Base-by-base conservation (phyloP, 495 filamentous ascomycete species). In the Stereocaulon alpinum region DNA sequence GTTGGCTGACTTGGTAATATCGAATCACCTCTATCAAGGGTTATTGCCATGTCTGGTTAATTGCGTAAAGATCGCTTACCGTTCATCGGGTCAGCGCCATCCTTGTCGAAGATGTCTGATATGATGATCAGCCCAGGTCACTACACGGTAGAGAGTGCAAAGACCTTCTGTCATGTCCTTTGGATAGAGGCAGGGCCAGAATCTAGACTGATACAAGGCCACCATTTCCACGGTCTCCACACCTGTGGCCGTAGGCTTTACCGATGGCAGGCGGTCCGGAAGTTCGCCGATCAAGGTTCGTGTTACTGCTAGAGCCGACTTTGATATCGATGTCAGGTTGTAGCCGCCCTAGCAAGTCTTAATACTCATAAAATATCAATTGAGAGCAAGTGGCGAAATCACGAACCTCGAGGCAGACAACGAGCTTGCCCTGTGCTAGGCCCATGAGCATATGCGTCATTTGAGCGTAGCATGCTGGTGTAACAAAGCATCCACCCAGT, bases 361-460 rank as follows among this genome's bases (percentile, higher is more conserved):
- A 64, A 59, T 30, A 6, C 9, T 10, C 42, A 55, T 44, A 12
- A 4, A 44, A 22, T 30, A 32, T 17, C 7, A 11, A 27, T n/a
- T n/a, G 20, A 17, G 58, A 9, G 37, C n/a, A 55, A 32, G 22
- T 32, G 14, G 32, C 30, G 30, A 50, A 27, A 44, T 22, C 67
- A 24, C 61, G 37, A 41, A 82, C 80, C 74, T 95, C 93, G 15
- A 98, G 75, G 67, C 91, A 96, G 27, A 95, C 89, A 11, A 88
- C 88, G 48, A 97, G 77, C 68, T 93, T 96, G 41, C 93, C 93
- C 47, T 84, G 76, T 3, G 93, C 91, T n/a, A 99, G 80, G 14
- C 86, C 85, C 91, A 96, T 97, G 18, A 99, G 80, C 91, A 96
- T 96, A 67, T 96, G 88, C 10, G 94, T 96, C 93, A 99, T 97